Base-by-base conservation (phyloP, 2,329 filamentous ascomycete species). In the Ophiocordyceps unilateralis region DNA sequence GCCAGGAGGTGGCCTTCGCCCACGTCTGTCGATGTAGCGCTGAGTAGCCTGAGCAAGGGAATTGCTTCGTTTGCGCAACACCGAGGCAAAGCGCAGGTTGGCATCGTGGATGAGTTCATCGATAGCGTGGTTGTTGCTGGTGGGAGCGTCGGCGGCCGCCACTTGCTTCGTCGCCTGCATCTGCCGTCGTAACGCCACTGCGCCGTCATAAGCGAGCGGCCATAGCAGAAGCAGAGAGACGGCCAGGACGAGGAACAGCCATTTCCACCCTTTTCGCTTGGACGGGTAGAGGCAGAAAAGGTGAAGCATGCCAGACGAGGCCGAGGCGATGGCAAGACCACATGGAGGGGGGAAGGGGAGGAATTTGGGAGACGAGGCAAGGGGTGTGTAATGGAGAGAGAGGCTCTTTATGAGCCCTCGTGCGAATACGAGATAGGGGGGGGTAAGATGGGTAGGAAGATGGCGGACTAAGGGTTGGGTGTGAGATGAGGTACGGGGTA, bases 1-100 rank as follows among this genome's bases (percentile, higher is more conserved):
- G n/a, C 72, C 72, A 0, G 76, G 76, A 5, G 76, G 76, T 2
- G 75, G 76, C 50, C 79, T 72, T 20, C 75, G 65, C 22, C 73
- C 74, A 47, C 76, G 66, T 39, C 67, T 65, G 24, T 60, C 55
- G 44, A 75, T 67, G 52, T 81, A 81, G 20, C 65, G 68, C 4
- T 62, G 59, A 0, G 76, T 72, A 5, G 74, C 70, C 14, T 42
- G 41, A 15, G 19, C 21, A 3, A 42, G 17, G 20, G 32, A 20
- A 9, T 32, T 38, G 19, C 32, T 38, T 5, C 34, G 41, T 22
- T 38, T 24, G 15, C 10, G 15, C 32, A 37, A 15, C 5, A 42
- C 15, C 8, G 21, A 22, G 4, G 12, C 7, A 11, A 42, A 26
- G 15, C n/a, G n/a, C 21, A 19, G 11, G n/a, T 19, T 22, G 11